A percentile compares a stretch with the other conserved stretches of the same genome.
phyloP scores from a whole-genome alignment of 345 rosid genomes.

The Linum tenue region DNA sequence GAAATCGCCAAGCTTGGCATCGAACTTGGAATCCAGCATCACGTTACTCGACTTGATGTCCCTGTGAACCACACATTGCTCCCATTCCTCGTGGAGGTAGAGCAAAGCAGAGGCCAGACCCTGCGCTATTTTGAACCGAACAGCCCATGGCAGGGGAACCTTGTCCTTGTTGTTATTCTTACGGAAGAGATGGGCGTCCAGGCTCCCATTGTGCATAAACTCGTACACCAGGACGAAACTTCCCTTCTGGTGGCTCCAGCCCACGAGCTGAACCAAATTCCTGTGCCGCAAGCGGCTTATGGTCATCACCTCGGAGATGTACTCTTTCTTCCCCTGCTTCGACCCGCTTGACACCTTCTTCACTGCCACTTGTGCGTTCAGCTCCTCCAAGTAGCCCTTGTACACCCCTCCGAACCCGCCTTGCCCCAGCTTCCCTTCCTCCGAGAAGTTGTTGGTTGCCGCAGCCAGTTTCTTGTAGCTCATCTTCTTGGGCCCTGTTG shows the following conservation, averaged over 20 bases:
- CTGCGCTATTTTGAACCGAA: constrained; percentile 1
- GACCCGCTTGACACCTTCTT: constrained; percentile 18
- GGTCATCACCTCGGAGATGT: constrained; percentile 21
- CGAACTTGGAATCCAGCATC: constrained; percentile 18
- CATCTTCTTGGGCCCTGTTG: constrained; percentile 16
- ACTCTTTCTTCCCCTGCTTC: constrained; percentile 20
- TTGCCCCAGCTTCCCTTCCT: constrained; percentile 16
- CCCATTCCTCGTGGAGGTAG: constrained; percentile 22
- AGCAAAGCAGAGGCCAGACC: constrained; percentile 23
- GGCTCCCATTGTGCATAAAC: constrained; percentile 14
- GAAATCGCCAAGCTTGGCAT: constrained; percentile 31
- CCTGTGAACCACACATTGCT: constrained; percentile 19
- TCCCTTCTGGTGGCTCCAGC: constrained; percentile 23
- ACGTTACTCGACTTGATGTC: constrained; percentile 27
- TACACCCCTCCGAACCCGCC: constrained; percentile 26
- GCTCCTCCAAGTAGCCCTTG: constrained; percentile 13
- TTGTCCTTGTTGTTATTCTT: neutral
- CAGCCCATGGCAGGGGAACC: neutral
- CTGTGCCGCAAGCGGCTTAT: constrained; percentile 23
- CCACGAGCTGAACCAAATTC: constrained; percentile 23
- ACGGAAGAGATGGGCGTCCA: constrained; percentile 15
- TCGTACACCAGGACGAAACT: constrained; percentile 17
- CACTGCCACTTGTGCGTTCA: constrained; percentile 14
- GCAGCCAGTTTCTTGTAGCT: constrained; percentile 12
- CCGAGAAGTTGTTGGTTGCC: constrained; percentile 15